A percentile compares a stretch with the other conserved stretches of the same genome.
Conservation (phyloP, 441 rosid genomes). For the Populus hybrid region DNA sequence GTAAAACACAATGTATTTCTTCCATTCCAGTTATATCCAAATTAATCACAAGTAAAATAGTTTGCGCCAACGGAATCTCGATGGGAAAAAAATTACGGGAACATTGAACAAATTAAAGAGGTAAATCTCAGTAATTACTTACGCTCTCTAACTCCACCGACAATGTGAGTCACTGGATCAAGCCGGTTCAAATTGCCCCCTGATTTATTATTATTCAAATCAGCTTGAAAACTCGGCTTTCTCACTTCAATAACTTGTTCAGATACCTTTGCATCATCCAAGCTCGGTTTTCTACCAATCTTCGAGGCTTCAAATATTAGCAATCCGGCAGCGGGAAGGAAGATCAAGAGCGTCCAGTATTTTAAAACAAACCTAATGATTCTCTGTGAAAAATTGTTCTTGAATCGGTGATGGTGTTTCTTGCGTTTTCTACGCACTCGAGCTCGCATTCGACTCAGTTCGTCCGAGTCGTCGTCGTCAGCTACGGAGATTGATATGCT, state of each 20-base stretch:
- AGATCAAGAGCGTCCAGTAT: constrained; percentile 63
- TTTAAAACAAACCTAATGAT: constrained; percentile 46
- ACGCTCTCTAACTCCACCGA: constrained; percentile 12
- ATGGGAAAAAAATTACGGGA: not conserved
- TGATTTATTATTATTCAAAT: constrained; percentile 18
- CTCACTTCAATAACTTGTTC: constrained; percentile 12
- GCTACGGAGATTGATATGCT: constrained; percentile 64
- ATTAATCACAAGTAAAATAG: not conserved
- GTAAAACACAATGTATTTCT: not conserved
- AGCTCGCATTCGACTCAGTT: constrained; percentile 56
- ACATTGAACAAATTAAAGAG: not conserved
- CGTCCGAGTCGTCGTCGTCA: constrained; percentile 84
- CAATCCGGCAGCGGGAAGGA: constrained; percentile 56
- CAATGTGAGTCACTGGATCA: constrained; percentile 41
- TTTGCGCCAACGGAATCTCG: not conserved
- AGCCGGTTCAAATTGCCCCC: constrained; percentile 51
- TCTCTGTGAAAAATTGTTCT: constrained; percentile 44
- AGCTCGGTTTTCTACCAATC: constrained; percentile 42
- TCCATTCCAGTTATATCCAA: not conserved
- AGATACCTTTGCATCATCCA: constrained; percentile 6
- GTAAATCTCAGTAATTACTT: constrained; percentile 19
- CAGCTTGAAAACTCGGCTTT: constrained; percentile 19
- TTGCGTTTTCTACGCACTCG: constrained; percentile 76
- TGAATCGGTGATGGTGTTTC: constrained; percentile 49
- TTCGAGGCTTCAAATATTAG: constrained; percentile 71